These are phyloP conservation scores for Pharus latifolius DNA, from an alignment of 176 grass and related monocot genomes.

Conservation along the genomic window DNA sequence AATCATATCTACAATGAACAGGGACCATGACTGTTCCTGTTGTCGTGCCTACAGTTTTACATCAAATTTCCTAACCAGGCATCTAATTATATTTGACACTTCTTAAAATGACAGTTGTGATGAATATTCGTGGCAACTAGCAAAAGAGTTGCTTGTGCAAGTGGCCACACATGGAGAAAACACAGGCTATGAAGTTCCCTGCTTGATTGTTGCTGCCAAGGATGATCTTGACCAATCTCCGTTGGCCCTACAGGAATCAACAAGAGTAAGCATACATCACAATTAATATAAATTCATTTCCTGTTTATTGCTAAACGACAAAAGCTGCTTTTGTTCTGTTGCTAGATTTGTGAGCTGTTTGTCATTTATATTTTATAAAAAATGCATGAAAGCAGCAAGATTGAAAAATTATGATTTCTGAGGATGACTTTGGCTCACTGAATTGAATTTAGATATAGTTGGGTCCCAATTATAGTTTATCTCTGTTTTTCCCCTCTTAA, in stretches of 20 bases:
- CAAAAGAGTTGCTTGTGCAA: slow-evolving; percentile 80
- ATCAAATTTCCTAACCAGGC: not conserved
- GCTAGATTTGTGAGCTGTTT: not conserved
- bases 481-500: not conserved
- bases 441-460: not conserved
- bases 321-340: too few relatives aligned
- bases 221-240: slow-evolving; percentile 94
- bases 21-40: too few relatives aligned
- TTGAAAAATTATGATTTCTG: too few relatives aligned
- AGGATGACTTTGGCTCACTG: not conserved
- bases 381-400: too few relatives aligned
- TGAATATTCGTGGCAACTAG: slow-evolving; percentile 82
- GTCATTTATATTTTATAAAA: not conserved
- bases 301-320: too few relatives aligned
- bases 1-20: too few relatives aligned
- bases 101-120: slow-evolving; percentile 57
- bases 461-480: not conserved
- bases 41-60: too few relatives aligned
- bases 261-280: slow-evolving; percentile 54
- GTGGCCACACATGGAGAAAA: slow-evolving; percentile 97
- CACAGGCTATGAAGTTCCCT: slow-evolving; percentile 90
- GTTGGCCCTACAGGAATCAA: slow-evolving; percentile 84
- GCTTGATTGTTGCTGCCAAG: slow-evolving; percentile 92
- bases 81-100: not conserved
- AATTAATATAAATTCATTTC: not conserved